Evolutionary conservation across 352 stramenopile genomes (phyloP), one percentile per base, ranked within the genome.

Genomic region (Globisporangium splendens): DNA sequence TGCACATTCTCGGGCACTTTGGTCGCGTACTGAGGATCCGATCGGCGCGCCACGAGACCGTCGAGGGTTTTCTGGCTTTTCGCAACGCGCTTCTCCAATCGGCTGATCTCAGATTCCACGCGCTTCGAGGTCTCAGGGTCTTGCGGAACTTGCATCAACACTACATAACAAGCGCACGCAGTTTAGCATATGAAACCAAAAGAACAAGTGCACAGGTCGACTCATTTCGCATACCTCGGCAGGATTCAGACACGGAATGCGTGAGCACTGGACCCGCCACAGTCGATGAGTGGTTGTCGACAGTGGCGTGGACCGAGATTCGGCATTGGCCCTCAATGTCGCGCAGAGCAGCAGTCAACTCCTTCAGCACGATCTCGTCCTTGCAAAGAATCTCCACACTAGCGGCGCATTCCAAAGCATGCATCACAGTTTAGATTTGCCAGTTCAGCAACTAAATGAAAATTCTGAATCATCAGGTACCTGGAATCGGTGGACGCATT

Each of bases 1-100:
- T 83, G 81, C 28, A 93, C 71, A 8, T 65, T 43, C 22, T 89
- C 76, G 0, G 86, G 86, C 17, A 95, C 86, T 46, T 91, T 91
- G 18, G 28, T 46, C 0, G 57, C 21, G 56, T 95, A 95, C 12
- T 85, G 73, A 3, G 71, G 51, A 21, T 76, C 71, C 1, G 66
- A 35, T 33, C 77, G 70, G 38, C 83, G 83, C 3, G 64, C 54
- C 14, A 68, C 21, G 1, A 93, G 72, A 14, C 62, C 69, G 21
- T 87, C 61, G 12, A 79, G 49, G 1, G 82, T 71, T 8, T 77
- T 72, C 12, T 69, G 38, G 56, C 72, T 82, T 62, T 95, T 95
- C 3, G 24, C 48, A 0, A 68, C 61, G 38, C 82, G 80, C 48
- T 95, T 95, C 22, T 79, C 66, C 17, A 95, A 59, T 7, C 86